Percentiles rank a stretch among this genome's conserved stretches.
Conservation (phyloP, 306 rosid genomes). For the Cucurbita pepo region DNA sequence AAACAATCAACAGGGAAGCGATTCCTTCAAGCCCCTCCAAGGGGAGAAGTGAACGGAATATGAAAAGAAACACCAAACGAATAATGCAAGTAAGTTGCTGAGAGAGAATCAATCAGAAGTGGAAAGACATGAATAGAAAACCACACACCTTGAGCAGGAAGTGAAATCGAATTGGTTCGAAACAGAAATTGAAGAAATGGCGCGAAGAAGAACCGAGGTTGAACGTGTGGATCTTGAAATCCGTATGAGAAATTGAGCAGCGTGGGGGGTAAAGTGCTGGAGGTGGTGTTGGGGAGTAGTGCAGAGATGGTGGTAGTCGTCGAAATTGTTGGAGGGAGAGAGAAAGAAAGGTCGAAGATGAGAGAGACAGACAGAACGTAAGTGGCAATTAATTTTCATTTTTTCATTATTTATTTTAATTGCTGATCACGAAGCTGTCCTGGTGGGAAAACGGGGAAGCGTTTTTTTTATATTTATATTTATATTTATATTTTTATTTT, state of each 20-base stretch:
- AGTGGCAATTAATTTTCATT: not conserved
- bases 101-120: not conserved
- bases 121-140: not conserved
- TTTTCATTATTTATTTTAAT: not conserved
- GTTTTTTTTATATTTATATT: too few relatives aligned
- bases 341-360: conserved; percentile 14
- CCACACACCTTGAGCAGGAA: not conserved
- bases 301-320: conserved; percentile 7
- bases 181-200: not conserved
- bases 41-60: not conserved
- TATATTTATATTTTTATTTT: too few relatives aligned
- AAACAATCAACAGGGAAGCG: not conserved
- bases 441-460: not conserved
- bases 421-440: not conserved
- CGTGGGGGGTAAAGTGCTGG: conserved; percentile 9
- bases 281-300: conserved; percentile 9
- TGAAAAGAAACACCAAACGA: not conserved
- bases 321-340: conserved; percentile 9
- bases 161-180: not conserved
- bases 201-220: not conserved
- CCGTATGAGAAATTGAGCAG: not conserved
- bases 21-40: not conserved
- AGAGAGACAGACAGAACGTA: not conserved
- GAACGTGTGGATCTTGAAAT: conserved; percentile 1
- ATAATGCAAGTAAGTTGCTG: not conserved